Percentiles rank a stretch among this genome's conserved stretches.
Evolutionary conservation across 345 rosid genomes (phyloP).

Genomic region (Salix arbutifolia): DNA sequence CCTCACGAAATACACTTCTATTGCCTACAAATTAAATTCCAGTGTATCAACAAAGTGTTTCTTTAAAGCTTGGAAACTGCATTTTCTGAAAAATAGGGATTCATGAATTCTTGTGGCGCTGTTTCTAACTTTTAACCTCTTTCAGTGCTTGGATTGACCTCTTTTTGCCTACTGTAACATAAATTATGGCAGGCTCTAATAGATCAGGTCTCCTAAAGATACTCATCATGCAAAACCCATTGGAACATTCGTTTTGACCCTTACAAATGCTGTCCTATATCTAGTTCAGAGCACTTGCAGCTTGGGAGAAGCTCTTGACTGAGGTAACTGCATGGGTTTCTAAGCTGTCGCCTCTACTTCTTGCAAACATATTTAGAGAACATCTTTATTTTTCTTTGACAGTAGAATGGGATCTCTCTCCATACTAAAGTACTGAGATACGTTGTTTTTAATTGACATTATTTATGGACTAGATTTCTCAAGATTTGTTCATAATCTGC

Average conservation of each 20-base stretch:
- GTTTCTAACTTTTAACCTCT: conserved; percentile 7
- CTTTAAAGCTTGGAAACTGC: not conserved
- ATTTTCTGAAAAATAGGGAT: not conserved
- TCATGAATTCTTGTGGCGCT: not conserved
- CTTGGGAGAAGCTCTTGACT: conserved; percentile 80
- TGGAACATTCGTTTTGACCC: conserved; percentile 91
- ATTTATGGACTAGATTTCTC: not conserved
- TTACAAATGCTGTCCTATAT: conserved; percentile 61
- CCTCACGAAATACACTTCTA: not conserved
- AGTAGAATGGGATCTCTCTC: not conserved
- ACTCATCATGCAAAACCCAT: conserved; percentile 90
- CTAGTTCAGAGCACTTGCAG: conserved; percentile 91
- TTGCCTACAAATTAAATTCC: not conserved
- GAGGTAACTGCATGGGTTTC: conserved; percentile 39
- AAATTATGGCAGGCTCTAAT: conserved; percentile 97
- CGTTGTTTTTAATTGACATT: not conserved
- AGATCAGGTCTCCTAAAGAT: conserved; percentile 84
- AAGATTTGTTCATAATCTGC: not conserved
- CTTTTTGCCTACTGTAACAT: conserved; percentile 96
- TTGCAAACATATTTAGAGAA: not conserved
- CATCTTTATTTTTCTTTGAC: not conserved
- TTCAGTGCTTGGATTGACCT: conserved; percentile 86
- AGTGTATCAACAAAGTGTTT: not conserved
- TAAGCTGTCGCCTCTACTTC: not conserved
- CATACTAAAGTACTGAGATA: not conserved